These are phyloP conservation scores for Podaxis carcinomalis DNA, from an alignment of 768 basidiomycete genomes.

Conservation along the genomic window DNA sequence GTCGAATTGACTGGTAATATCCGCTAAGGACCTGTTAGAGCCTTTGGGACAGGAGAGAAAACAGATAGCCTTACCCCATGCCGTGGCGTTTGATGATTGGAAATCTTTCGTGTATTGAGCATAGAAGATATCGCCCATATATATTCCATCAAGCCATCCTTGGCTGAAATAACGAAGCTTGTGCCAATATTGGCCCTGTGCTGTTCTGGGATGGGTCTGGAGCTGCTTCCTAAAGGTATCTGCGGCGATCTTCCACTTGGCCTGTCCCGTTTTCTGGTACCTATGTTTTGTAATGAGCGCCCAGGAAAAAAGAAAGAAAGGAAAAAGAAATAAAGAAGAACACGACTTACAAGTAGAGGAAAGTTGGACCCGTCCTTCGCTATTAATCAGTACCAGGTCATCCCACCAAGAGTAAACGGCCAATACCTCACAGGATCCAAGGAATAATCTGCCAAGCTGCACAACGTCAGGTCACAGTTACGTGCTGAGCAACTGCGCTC, in stretches of 20 bases:
- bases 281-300: conserved; percentile 15
- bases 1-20: conserved; percentile 37
- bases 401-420: neutral
- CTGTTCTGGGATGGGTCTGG: conserved; percentile 37
- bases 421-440: conserved; percentile 31
- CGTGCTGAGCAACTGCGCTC: neutral
- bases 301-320: neutral
- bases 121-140: conserved; percentile 44
- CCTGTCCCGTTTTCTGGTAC: conserved; percentile 27
- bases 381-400: neutral
- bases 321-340: neutral
- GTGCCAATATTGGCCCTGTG: conserved; percentile 44
- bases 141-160: conserved; percentile 43
- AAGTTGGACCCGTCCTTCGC: conserved; percentile 32
- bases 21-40: conserved; percentile 21
- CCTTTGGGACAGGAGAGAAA: neutral
- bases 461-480: neutral
- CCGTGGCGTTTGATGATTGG: conserved; percentile 30
- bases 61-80: conserved; percentile 28
- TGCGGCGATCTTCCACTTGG: conserved; percentile 40
- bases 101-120: conserved; percentile 33
- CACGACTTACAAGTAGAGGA: conserved; percentile 30
- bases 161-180: conserved; percentile 37
- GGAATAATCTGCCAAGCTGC: conserved; percentile 27
- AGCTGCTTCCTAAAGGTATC: conserved; percentile 34